These are phyloP conservation scores for Oryza glumipatula DNA, from an alignment of 176 grass and related monocot species.

Conservation along the genomic window DNA sequence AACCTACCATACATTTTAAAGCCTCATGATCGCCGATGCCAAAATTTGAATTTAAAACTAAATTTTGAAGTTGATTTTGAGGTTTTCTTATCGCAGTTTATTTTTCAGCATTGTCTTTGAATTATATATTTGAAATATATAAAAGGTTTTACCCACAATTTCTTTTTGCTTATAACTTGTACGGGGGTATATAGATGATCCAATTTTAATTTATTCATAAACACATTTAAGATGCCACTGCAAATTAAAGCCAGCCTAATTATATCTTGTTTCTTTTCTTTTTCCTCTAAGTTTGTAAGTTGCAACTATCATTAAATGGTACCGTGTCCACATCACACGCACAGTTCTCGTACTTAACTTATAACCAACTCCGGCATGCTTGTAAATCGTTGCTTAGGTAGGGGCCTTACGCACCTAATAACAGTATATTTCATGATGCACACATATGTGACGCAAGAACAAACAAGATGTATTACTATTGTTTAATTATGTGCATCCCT, in stretches of 20 bases:
- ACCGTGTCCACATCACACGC: slow-evolving; percentile 18
- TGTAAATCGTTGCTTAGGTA: slow-evolving; percentile 1
- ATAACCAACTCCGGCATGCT: neutral
- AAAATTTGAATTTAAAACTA: too few relatives aligned
- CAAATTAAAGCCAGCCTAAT: neutral
- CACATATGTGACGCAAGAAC: slow-evolving; percentile 18
- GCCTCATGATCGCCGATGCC: too few relatives aligned
- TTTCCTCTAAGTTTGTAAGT: neutral
- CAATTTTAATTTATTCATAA: neutral
- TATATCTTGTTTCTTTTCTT: too few relatives aligned
- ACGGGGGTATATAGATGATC: neutral
- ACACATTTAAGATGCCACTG: neutral
- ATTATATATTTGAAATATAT: too few relatives aligned
- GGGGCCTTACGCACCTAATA: neutral
- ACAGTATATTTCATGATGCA: neutral
- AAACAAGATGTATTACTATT: neutral
- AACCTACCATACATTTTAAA: too few relatives aligned
- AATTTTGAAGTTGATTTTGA: too few relatives aligned
- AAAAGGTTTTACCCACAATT: too few relatives aligned
- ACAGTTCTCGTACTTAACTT: slow-evolving; percentile 4
- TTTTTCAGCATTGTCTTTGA: too few relatives aligned
- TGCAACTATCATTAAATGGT: neutral
- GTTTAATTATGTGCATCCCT: neutral
- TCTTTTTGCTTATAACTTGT: too few relatives aligned
- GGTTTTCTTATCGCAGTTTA: too few relatives aligned